Base-by-base conservation (phyloP, 371 early-diverging fungal species). In the Conidiobolus incongruus region DNA sequence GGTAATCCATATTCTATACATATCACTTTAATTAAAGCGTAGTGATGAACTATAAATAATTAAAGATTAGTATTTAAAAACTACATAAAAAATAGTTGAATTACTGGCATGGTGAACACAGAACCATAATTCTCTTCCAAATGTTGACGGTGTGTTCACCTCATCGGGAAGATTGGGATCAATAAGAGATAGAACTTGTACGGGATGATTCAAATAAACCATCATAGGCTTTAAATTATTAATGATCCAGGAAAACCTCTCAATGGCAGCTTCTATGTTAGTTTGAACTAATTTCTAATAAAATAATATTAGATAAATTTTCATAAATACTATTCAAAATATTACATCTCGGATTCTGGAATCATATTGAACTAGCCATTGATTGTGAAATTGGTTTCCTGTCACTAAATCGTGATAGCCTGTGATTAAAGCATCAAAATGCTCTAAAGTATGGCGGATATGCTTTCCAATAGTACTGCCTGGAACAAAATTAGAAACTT, bases 41-140 rank as follows among this genome's bases (percentile, higher is more conserved):
- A 54, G 40, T 61, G 62, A 32, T 61, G 62, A 19, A 61, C 42
- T 45, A 42, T 34, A 5, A 42, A 23, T n/a, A n/a, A 17, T 37
- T 20, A 26, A 21, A 17, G 29, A 26, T 34, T 1, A 11, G 4
- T 13, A 40, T n/a, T n/a, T n/a, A n/a, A n/a, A n/a, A 10, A 2
- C n/a, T 10, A 4, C 13, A 34, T 13, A 34, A 35, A 24, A 11
- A n/a, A 2, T 4, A 36, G 11, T 40, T 29, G 13, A 38, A 46
- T 33, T 47, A 51, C 51, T 48, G 4, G 54, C 51, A 26, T 54
- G 54, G 43, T 44, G 54, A 42, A 38, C 33, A 34, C 54, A 50
- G 40, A 57, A 55, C 61, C 61, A 60, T 22, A 60, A 45, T 47
- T 60, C 61, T 21, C 58, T 38, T 4, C 55, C 54, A 16, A 47